Percentiles rank a stretch among this genome's conserved stretches.
These are phyloP conservation scores for Stygiomarasmius scandens DNA, from an alignment of 1,284 basidiomycete species.

Conservation along the genomic window DNA sequence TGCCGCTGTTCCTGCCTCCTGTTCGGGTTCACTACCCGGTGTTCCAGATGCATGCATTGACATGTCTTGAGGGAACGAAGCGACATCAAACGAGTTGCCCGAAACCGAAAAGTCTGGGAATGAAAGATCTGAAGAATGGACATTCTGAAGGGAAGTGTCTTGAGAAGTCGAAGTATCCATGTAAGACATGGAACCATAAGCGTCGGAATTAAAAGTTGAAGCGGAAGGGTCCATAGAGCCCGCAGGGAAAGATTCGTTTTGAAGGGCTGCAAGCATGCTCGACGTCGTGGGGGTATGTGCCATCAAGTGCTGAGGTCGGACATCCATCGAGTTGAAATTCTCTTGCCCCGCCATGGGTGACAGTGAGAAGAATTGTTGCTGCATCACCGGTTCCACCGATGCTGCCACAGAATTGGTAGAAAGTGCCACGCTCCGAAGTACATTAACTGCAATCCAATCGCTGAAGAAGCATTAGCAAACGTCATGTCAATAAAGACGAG, in stretches of 20 bases:
- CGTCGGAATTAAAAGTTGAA: constrained; percentile 63
- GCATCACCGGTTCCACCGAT: constrained; percentile 86
- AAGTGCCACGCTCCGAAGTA: constrained; percentile 80
- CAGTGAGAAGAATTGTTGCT: constrained; percentile 80
- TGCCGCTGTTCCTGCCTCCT: not conserved
- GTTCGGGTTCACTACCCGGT: constrained; percentile 50
- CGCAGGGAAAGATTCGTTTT: constrained; percentile 68
- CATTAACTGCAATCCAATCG: constrained; percentile 89
- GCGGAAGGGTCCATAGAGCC: constrained; percentile 64
- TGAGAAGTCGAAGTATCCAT: constrained; percentile 70
- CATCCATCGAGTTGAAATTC: constrained; percentile 62
- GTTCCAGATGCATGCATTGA: constrained; percentile 57
- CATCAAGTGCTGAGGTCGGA: constrained; percentile 58
- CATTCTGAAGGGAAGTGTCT: constrained; percentile 58
- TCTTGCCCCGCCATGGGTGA: constrained; percentile 84
- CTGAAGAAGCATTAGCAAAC: constrained; percentile 41
- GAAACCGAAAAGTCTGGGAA: constrained; percentile 68
- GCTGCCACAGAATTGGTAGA: constrained; percentile 88
- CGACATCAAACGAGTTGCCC: constrained; percentile 66
- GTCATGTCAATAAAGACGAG: constrained; percentile 13
- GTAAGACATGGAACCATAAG: constrained; percentile 69
- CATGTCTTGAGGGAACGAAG: constrained; percentile 68
- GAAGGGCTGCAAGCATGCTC: constrained; percentile 83
- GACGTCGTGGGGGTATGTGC: constrained; percentile 81
- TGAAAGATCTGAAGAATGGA: constrained; percentile 59